Evolutionary conservation across 495 filamentous ascomycete genomes (phyloP).

Genomic region (Lindgomyces ingoldianus): DNA sequence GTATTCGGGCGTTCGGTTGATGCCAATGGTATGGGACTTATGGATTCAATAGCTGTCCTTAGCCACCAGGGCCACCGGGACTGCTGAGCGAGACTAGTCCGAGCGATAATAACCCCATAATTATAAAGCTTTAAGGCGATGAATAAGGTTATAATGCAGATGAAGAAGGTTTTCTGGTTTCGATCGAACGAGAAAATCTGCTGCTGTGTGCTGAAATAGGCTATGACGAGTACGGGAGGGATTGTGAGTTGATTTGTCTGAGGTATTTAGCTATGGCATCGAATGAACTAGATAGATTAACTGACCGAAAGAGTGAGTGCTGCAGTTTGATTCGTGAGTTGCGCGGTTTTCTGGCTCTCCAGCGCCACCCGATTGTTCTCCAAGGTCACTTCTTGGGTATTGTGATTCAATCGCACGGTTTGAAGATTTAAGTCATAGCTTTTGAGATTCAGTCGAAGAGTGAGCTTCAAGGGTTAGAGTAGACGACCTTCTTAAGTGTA

Average conservation of each 20-base stretch:
- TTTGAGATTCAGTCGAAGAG: conserved; percentile 1
- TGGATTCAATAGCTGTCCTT: too few species aligned
- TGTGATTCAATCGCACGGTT: neutral
- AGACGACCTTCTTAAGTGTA: neutral
- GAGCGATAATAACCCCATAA: too few species aligned
- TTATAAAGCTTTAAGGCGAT: neutral
- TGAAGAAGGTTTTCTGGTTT: conserved; percentile 12
- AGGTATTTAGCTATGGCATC: neutral
- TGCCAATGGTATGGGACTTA: too few species aligned
- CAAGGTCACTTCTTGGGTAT: neutral
- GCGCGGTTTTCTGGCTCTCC: neutral
- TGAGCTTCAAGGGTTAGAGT: neutral
- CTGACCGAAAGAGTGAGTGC: conserved; percentile 1
- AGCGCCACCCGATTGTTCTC: neutral
- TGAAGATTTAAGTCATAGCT: neutral
- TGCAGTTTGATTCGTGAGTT: neutral
- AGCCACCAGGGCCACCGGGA: too few species aligned
- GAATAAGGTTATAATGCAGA: neutral
- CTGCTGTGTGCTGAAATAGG: conserved; percentile 10
- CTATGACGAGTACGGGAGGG: conserved; percentile 3
- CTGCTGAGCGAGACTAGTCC: too few species aligned
- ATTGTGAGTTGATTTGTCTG: neutral
- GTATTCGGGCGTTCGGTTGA: too few species aligned
- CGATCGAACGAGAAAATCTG: neutral
- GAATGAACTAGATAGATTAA: neutral